Evolutionary conservation across 2,329 filamentous ascomycete genomes (phyloP), one percentile per base, ranked within the genome.

Genomic region (Myriosclerotinia scirpicola): DNA sequence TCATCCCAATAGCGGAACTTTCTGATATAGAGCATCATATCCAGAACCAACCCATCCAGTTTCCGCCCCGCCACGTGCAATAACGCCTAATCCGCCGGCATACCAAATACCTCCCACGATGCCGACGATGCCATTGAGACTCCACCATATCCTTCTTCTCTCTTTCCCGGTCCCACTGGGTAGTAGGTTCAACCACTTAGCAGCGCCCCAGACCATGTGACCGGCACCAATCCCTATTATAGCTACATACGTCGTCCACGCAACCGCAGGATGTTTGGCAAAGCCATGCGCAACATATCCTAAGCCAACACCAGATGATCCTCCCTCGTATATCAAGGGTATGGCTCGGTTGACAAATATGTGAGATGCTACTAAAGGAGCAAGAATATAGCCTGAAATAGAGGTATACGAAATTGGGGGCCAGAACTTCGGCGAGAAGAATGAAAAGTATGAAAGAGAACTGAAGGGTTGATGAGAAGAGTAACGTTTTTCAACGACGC

Each of bases 201-300:
- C 91, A 79, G 87, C 86, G 2, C 93, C 93, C 86, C 92, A 96
- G 9, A 91, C 85, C 76, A 93, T 87, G 79, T 97, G 93, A 68
- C 88, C 91, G 34, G 85, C 87, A 0, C 87, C 90, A 0, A 89
- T 79, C 20, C 80, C 81, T 8, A 97, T 80, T 59, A 97, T 81
- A 1, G 87, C 83, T 1, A 81, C 74, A 76, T 96, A 97, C 1
- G 90, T 88, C 1, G 83, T 72, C 76, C 87, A 90, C n/a, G 90
- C 86, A 11, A 89, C 76, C 1, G 83, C 71, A 0, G 89, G 87
- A 73, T 91, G 89, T 17, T 86, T 84, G 40, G 90, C 87, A 75
- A 97, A 95, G 3, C 91, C 92, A 78, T 98, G 93, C 15, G 89
- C 87, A 9, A 97, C 88, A 76, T 91, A 98, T 15, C 87, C 88